Evolutionary conservation across 2,329 filamentous ascomycete genomes (phyloP).

Genomic region (Nigrospora sphaerica): DNA sequence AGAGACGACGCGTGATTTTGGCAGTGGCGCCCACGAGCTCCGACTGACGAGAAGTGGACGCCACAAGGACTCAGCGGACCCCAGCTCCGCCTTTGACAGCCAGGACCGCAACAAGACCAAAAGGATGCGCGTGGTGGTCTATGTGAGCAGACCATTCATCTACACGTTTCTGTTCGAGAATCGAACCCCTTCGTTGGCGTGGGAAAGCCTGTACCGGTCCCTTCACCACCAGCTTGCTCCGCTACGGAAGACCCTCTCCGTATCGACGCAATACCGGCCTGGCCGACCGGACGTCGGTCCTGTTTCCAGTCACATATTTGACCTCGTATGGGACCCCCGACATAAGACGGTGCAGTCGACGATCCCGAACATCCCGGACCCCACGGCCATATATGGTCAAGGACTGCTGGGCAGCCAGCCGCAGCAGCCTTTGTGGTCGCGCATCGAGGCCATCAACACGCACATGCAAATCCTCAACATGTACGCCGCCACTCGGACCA

Average conservation of each 20-base stretch:
- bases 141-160: conserved; percentile 68
- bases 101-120: conserved; percentile 48
- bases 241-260: conserved; percentile 47
- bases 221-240: conserved; percentile 55
- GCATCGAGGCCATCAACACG: conserved; percentile 57
- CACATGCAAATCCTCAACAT: conserved; percentile 58
- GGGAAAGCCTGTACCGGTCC: conserved; percentile 49
- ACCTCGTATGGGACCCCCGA: conserved; percentile 55
- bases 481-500: conserved; percentile 37
- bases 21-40: conserved; percentile 27
- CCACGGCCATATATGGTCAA: conserved; percentile 9
- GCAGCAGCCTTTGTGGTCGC: conserved; percentile 39
- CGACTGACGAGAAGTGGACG: conserved; percentile 7
- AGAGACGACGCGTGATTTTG: conserved; percentile 37
- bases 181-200: conserved; percentile 50
- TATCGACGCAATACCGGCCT: conserved; percentile 50
- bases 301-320: conserved; percentile 42
- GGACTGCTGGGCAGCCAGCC: conserved; percentile 6
- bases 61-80: conserved; percentile 9
- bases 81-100: conserved; percentile 26
- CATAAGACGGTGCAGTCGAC: conserved; percentile 53
- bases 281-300: conserved; percentile 34
- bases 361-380: conserved; percentile 58
- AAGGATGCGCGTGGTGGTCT: conserved; percentile 63
- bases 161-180: conserved; percentile 67